Conservation (phyloP, 169 alveolate genomes). For the Babesia ovata region DNA sequence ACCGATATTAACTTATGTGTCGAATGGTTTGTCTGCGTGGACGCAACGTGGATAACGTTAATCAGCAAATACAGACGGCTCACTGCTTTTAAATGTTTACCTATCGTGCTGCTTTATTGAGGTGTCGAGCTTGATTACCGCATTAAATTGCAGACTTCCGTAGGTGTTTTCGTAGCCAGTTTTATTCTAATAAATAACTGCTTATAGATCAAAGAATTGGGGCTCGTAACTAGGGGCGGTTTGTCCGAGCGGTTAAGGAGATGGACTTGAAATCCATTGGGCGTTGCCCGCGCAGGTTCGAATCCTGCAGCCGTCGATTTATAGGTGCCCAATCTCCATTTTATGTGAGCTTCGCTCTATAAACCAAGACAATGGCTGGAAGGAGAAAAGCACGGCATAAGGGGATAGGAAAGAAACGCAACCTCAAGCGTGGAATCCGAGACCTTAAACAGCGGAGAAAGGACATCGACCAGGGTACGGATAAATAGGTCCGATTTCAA, state of each 20-base stretch:
- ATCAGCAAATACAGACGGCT: too few species aligned
- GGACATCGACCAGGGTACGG: constrained; percentile 66
- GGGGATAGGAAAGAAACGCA: constrained; percentile 66
- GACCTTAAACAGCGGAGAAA: constrained; percentile 63
- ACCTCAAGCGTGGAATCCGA: constrained; percentile 66
- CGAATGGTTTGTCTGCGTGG: too few species aligned
- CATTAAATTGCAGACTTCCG: too few species aligned
- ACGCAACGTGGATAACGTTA: too few species aligned
- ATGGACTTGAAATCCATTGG: constrained; percentile 95
- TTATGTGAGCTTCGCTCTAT: neutral
- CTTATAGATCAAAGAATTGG: constrained; percentile 7
- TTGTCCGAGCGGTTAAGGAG: constrained; percentile 97
- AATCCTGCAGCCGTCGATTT: constrained; percentile 95
- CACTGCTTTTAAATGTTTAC: too few species aligned
- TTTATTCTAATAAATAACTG: too few species aligned
- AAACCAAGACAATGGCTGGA: constrained; percentile 34
- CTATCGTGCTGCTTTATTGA: too few species aligned
- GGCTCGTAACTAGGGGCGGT: constrained; percentile 54
- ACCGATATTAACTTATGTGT: too few species aligned
- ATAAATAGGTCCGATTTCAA: neutral
- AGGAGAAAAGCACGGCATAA: constrained; percentile 56
- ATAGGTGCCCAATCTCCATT: neutral
- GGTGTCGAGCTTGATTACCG: too few species aligned
- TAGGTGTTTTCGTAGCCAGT: too few species aligned
- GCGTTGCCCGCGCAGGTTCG: constrained; percentile 98